These are phyloP conservation scores for Immersiella caudata DNA, from an alignment of 495 filamentous ascomycete genomes.

Conservation along the genomic window DNA sequence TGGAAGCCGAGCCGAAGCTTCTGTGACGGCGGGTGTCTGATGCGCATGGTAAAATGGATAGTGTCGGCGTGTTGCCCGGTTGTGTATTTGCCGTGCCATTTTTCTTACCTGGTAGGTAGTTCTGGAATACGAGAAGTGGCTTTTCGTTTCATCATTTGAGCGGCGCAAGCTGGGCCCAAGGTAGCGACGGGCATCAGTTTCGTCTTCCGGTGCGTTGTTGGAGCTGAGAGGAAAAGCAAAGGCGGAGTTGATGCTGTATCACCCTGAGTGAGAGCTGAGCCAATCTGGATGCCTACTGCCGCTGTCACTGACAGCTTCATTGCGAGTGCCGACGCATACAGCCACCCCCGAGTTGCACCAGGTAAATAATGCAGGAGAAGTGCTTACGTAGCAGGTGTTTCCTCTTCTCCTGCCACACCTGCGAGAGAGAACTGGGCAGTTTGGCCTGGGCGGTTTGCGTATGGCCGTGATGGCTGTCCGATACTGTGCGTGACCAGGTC, in stretches of 20 bases:
- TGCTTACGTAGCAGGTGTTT: background rate
- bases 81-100: background rate
- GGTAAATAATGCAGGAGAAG: background rate
- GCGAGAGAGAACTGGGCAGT: background rate
- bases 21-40: constrained; percentile 16
- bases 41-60: background rate
- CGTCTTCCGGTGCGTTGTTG: background rate
- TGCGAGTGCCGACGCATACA: background rate
- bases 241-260: background rate
- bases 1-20: background rate
- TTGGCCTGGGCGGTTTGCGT: background rate
- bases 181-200: background rate
- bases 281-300: background rate
- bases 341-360: background rate
- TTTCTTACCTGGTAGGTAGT: background rate
- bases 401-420: background rate
- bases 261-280: background rate
- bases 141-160: background rate
- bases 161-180: background rate
- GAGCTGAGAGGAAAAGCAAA: background rate
- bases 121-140: background rate
- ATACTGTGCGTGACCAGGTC: background rate
- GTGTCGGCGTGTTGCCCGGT: background rate
- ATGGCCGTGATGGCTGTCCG: background rate
- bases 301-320: background rate